Conservation (phyloP, 768 basidiomycete genomes). For the Podaxis sp. region DNA sequence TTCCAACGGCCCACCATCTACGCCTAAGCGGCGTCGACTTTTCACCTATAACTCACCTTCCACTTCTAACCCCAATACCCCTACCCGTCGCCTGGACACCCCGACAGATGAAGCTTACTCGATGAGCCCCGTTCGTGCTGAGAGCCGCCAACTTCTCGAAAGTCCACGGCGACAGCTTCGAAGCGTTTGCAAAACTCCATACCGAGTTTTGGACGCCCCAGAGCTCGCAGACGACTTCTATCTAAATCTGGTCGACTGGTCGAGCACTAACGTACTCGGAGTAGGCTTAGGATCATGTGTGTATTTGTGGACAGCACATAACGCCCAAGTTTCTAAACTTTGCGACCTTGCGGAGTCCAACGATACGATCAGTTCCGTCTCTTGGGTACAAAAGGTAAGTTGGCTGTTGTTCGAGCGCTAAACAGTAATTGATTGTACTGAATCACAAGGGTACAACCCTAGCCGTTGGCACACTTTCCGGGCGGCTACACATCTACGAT, state of each 20-base stretch:
- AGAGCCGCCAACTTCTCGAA: conserved; percentile 77
- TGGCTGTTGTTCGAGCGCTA: background rate
- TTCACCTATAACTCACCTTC: conserved; percentile 67
- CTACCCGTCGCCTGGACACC: conserved; percentile 66
- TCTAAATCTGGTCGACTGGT: conserved; percentile 97
- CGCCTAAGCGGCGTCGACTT: conserved; percentile 55
- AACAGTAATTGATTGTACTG: background rate
- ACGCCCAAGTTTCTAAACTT: conserved; percentile 86
- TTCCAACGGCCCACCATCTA: conserved; percentile 39
- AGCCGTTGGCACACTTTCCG: conserved; percentile 90
- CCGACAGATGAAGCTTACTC: conserved; percentile 88
- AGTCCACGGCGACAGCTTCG: conserved; percentile 79
- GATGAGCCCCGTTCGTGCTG: conserved; percentile 82
- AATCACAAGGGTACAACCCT: conserved; percentile 67
- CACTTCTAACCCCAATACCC: conserved; percentile 51
- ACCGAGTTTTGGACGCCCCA: conserved; percentile 94
- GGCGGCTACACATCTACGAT: conserved; percentile 91
- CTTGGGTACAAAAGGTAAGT: conserved; percentile 79
- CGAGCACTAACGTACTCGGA: conserved; percentile 88
- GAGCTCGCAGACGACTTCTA: conserved; percentile 99
- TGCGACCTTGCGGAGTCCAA: conserved; percentile 69
- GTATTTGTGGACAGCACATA: conserved; percentile 96
- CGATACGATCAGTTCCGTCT: conserved; percentile 82
- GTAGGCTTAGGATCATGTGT: conserved; percentile 91
- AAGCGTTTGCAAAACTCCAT: conserved; percentile 89